These are phyloP conservation scores for Nigrospora osmanthi DNA, from an alignment of 2,329 filamentous ascomycete species.

Conservation along the genomic window DNA sequence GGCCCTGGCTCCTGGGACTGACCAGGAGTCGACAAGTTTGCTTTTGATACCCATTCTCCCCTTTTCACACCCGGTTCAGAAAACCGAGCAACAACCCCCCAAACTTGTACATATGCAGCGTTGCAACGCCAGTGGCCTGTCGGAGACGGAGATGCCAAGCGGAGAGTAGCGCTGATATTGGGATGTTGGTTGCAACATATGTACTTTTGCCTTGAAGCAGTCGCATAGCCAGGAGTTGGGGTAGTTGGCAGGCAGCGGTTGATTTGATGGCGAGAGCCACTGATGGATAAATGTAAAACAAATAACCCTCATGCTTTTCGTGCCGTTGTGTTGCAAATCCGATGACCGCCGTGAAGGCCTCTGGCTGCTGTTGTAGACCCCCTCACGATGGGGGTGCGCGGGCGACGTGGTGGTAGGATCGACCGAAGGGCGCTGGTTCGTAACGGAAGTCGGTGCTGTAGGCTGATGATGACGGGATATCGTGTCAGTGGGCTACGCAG, in stretches of 20 bases:
- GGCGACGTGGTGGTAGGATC: too few species aligned
- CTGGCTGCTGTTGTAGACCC: too few species aligned
- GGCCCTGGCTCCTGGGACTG: too few species aligned
- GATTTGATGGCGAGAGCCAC: conserved; percentile 1
- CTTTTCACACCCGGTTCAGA: not conserved
- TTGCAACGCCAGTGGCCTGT: not conserved
- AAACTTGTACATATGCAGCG: not conserved
- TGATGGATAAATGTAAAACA: not conserved
- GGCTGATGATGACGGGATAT: too few species aligned
- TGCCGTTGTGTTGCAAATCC: too few species aligned
- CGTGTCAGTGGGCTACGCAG: too few species aligned
- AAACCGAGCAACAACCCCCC: too few species aligned
- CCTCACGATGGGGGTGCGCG: too few species aligned
- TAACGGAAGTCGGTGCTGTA: too few species aligned
- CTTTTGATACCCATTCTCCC: conserved; percentile 2
- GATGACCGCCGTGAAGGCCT: too few species aligned
- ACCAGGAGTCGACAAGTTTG: not conserved
- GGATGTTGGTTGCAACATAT: not conserved
- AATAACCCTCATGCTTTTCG: not conserved
- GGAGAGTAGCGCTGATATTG: not conserved
- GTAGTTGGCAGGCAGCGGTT: not conserved
- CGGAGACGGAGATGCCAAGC: not conserved
- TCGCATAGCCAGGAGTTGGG: conserved; percentile 2
- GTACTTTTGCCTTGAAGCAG: not conserved
- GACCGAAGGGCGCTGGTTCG: too few species aligned